Evolutionary conservation across 2,329 filamentous ascomycete species (phyloP), one percentile per base, ranked within the genome.

Genomic region (Fusarium sp.): DNA sequence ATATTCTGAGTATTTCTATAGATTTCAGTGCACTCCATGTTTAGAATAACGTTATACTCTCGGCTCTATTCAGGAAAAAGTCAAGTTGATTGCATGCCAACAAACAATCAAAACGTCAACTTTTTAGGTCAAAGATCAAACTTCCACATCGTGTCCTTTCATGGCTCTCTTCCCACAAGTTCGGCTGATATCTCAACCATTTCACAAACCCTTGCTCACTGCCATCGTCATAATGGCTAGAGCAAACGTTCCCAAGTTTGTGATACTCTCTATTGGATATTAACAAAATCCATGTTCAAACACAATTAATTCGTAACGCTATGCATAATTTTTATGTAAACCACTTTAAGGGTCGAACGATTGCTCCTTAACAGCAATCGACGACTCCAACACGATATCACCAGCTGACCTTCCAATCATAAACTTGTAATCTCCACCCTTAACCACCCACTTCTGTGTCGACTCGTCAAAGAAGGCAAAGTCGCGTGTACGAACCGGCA

Each of bases 391-490:
- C 17, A 62, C 74, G 54, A 76, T 62, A 38, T 76, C 73, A 38
- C 65, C 46, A 14, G 71, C 73, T 28, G 74, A 75, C 55, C 72
- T 72, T 54, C 71, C 73, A 56, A 75, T 63, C 44, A 57, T 66
- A 26, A 77, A 76, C 57, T 71, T 77, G 42, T 77, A 77, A 17
- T 76, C 70, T 33, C 75, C 75, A 3, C 61, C 73, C 64, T 72
- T 71, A 11, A 77, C 46, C 22, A 74, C 54, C 75, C 75, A 77
- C 51, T 76, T 74, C 52, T 72, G 62, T 13, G 62, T 39, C 17
- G 59, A 20, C n/a, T 72, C 74, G n/a, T 76, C 70, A 56, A 72
- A 76, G 62, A 75, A 76, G n/a, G 74, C 71, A 71, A 76, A 71
- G 46, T 76, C 74, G 10, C 72, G 66, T 9, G 57, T 20, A 22